phyloP scores from a whole-genome alignment of 352 stramenopile genomes.

The Pythium dissotocum region DNA sequence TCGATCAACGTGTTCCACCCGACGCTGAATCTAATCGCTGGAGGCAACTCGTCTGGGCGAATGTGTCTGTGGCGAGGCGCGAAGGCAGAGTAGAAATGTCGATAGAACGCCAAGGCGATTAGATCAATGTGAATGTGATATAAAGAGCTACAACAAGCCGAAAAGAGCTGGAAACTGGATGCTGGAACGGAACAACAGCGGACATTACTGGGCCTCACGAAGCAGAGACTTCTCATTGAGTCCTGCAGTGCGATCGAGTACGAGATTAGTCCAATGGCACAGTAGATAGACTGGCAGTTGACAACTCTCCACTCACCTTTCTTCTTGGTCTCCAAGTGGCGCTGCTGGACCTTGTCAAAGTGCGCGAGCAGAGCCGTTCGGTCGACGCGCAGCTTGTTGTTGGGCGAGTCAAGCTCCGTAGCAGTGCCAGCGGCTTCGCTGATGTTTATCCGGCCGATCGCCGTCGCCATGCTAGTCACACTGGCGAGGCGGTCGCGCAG shows the following conservation, averaged over 20 bases:
- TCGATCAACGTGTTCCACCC: constrained; percentile 89
- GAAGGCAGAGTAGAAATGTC: constrained; percentile 15
- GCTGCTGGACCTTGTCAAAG: constrained; percentile 74
- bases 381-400: constrained; percentile 41
- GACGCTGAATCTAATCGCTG: constrained; percentile 60
- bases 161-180: background rate
- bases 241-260: background rate
- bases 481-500: constrained; percentile 80
- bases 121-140: background rate
- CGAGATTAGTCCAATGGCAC: background rate
- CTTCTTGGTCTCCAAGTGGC: constrained; percentile 67
- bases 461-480: constrained; percentile 87
- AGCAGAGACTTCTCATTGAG: constrained; percentile 66
- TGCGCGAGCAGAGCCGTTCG: constrained; percentile 58
- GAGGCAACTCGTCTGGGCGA: constrained; percentile 77
- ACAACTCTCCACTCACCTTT: constrained; percentile 43
- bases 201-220: constrained; percentile 12
- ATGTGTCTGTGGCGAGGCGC: constrained; percentile 57
- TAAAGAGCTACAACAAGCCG: background rate
- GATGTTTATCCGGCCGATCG: constrained; percentile 79
- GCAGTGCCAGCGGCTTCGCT: constrained; percentile 17
- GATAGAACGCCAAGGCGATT: background rate
- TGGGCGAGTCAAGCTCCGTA: background rate
- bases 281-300: background rate
- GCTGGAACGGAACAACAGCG: background rate